Conservation (phyloP, 768 basidiomycete genomes). For the Panaeolus cyanescens region DNA sequence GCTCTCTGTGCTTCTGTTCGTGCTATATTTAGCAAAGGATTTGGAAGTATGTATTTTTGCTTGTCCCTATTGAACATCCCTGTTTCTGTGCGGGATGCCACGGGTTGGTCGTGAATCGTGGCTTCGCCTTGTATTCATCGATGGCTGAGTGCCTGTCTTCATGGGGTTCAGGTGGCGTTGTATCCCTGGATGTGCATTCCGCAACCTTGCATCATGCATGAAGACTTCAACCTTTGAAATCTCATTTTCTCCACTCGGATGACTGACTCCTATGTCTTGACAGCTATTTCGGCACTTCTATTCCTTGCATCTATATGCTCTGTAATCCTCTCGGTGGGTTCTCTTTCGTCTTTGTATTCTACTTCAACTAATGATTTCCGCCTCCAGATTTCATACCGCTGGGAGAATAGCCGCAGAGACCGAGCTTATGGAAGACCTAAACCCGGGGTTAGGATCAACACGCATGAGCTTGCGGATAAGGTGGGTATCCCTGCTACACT, state of each 20-base stretch:
- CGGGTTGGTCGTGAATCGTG: not conserved
- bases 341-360: not conserved
- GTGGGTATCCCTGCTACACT: constrained; percentile 32
- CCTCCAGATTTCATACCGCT: constrained; percentile 60
- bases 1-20: not conserved
- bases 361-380: not conserved
- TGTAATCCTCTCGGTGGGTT: constrained; percentile 49
- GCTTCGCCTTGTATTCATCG: not conserved
- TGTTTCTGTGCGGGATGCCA: not conserved
- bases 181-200: too few relatives aligned
- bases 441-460: constrained; percentile 54
- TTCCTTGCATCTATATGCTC: constrained; percentile 58
- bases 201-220: not conserved
- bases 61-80: not conserved
- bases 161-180: not conserved
- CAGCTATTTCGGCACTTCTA: constrained; percentile 35
- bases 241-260: too few relatives aligned
- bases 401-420: constrained; percentile 61
- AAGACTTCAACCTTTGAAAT: too few relatives aligned
- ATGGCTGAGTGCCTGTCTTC: not conserved
- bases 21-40: constrained; percentile 49
- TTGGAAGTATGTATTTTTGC: constrained; percentile 42
- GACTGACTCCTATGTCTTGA: not conserved
- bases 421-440: constrained; percentile 51
- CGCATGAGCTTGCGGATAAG: constrained; percentile 65